Percentiles rank a stretch among this genome's conserved stretches.
Evolutionary conservation across 768 basidiomycete species (phyloP).

Genomic region (Phlebiopsis flavidoalba): DNA sequence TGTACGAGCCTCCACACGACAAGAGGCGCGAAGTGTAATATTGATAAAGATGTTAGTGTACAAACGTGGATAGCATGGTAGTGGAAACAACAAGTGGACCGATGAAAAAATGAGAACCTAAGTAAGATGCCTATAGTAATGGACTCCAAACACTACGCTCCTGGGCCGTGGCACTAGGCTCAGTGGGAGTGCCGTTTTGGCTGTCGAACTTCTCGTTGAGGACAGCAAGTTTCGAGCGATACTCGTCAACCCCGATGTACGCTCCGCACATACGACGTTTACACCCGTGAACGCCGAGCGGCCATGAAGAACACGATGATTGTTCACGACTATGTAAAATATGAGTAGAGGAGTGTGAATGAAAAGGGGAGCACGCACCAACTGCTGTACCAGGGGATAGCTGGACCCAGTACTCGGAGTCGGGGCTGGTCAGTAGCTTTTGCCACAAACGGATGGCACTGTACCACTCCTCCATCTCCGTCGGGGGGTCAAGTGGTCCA

Average conservation of each 20-base stretch:
- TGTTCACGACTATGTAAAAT: conserved; percentile 65
- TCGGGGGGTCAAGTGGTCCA: conserved; percentile 56
- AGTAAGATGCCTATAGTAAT: conserved; percentile 35
- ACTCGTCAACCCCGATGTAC: conserved; percentile 91
- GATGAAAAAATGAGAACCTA: neutral
- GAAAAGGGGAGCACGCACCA: conserved; percentile 49
- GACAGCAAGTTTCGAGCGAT: conserved; percentile 69
- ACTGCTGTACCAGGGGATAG: conserved; percentile 84
- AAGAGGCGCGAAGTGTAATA: neutral
- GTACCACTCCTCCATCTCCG: conserved; percentile 80
- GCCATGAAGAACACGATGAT: conserved; percentile 91
- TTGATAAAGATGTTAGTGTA: neutral
- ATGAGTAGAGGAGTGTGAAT: neutral
- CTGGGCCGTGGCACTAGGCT: conserved; percentile 28
- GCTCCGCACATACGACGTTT: conserved; percentile 93
- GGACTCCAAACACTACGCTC: conserved; percentile 56
- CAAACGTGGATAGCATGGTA: neutral
- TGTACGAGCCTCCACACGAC: neutral
- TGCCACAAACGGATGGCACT: conserved; percentile 80
- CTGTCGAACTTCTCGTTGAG: conserved; percentile 52
- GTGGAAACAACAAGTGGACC: neutral
- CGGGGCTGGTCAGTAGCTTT: conserved; percentile 62
- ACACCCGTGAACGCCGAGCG: conserved; percentile 87
- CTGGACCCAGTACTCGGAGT: conserved; percentile 91
- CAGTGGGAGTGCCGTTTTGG: conserved; percentile 18